These are phyloP conservation scores for Lasiosphaeria hispida DNA, from an alignment of 495 filamentous ascomycete species.

Conservation along the genomic window DNA sequence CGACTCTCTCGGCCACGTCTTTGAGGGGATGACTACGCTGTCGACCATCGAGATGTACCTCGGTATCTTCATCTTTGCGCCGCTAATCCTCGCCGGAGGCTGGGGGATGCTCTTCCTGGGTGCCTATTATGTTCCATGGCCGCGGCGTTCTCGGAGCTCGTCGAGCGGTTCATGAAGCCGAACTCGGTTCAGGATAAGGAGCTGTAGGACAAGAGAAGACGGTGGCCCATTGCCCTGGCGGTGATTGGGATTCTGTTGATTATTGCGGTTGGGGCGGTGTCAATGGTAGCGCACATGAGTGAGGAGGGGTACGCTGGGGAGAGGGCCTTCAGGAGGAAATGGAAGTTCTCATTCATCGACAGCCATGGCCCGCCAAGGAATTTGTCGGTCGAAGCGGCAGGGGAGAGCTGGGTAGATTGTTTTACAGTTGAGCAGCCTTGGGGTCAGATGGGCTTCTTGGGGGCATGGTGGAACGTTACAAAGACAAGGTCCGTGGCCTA, in stretches of 20 bases:
- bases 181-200: not conserved
- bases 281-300: not conserved
- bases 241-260: not conserved
- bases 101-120: not conserved
- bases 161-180: not conserved
- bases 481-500: not conserved
- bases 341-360: not conserved
- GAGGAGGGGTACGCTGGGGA: not conserved
- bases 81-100: not conserved
- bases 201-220: not conserved
- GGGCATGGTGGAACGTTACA: not conserved
- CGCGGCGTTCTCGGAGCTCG: not conserved
- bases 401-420: not conserved
- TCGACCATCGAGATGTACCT: not conserved
- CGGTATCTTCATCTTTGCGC: not conserved
- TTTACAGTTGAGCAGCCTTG: not conserved
- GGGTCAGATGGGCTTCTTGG: not conserved
- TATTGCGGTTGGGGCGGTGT: not conserved
- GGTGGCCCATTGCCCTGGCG: not conserved
- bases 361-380: not conserved
- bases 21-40: not conserved
- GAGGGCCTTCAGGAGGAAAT: not conserved
- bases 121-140: not conserved
- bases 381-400: not conserved
- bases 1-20: not conserved